A percentile compares a stretch with the other conserved stretches of the same genome.
phyloP scores from a whole-genome alignment of 345 rosid species.

The Eucalyptus guilfoylei region DNA sequence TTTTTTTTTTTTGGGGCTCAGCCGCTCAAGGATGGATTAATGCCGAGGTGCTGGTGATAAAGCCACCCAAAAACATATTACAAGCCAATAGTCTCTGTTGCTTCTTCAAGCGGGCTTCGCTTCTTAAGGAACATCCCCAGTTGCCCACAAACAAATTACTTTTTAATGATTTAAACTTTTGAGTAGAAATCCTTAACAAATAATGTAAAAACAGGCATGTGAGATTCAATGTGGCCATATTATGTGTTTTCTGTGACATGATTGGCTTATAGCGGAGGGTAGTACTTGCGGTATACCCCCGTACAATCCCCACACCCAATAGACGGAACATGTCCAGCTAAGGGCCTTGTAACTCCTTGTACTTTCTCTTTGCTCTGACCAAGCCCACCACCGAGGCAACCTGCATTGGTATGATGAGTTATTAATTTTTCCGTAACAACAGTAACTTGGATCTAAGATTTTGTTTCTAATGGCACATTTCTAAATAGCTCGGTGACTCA shows the following conservation, averaged over 20 bases:
- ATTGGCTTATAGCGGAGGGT: neutral
- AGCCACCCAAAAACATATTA: slow-evolving; percentile 44
- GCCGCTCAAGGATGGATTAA: too few relatives aligned
- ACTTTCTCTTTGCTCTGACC: neutral
- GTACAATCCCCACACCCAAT: too few relatives aligned
- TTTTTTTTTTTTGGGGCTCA: too few relatives aligned
- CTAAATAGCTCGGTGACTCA: neutral
- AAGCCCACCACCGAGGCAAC: neutral
- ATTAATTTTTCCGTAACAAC: neutral
- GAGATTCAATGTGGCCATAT: neutral
- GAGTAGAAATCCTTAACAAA: neutral
- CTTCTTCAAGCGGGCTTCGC: slow-evolving; percentile 14
- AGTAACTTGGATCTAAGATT: too few relatives aligned
- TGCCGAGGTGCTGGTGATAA: too few relatives aligned
- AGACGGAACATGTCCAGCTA: too few relatives aligned
- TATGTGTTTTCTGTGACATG: too few relatives aligned
- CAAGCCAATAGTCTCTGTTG: slow-evolving; percentile 66
- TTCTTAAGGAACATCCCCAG: slow-evolving; percentile 16
- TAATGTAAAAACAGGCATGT: neutral
- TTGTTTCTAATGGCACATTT: neutral
- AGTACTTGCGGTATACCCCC: too few relatives aligned
- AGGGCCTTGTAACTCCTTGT: neutral
- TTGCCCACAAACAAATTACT: neutral
- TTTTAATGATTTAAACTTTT: too few relatives aligned
- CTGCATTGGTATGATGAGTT: neutral